phyloP scores from a whole-genome alignment of 331 rosid species.

The Pyrus hybrid region DNA sequence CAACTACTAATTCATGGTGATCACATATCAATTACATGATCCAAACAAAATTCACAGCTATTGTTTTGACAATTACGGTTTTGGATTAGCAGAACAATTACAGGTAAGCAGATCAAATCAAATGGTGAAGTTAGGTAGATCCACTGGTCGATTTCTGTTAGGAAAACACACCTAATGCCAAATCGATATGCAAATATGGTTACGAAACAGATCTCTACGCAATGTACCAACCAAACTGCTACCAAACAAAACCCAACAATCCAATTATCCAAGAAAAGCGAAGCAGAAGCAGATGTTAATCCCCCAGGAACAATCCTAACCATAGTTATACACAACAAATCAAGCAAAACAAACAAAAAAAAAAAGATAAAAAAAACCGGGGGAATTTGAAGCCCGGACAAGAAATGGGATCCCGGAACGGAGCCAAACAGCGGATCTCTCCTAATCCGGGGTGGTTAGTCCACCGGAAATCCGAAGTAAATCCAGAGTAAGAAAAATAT shows the following conservation, averaged over 20 bases:
- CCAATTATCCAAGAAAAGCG: not conserved
- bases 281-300: conserved; percentile 13
- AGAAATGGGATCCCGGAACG: not conserved
- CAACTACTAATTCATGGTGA: not conserved
- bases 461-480: not conserved
- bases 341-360: not conserved
- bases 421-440: not conserved
- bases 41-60: not conserved
- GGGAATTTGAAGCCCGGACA: not conserved
- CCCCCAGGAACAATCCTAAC: not conserved
- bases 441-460: not conserved
- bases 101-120: not conserved
- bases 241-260: not conserved
- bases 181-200: not conserved
- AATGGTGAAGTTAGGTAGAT: conserved; percentile 3
- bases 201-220: conserved; percentile 7
- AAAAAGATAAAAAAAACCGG: conserved; percentile 5
- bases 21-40: not conserved
- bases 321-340: not conserved
- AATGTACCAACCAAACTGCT: not conserved
- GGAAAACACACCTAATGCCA: not conserved
- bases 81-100: not conserved
- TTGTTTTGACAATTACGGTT: not conserved
- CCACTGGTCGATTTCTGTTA: not conserved
- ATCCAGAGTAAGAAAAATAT: not conserved